These are phyloP conservation scores for Grammothele lineata DNA, from an alignment of 768 basidiomycete species.

Conservation along the genomic window DNA sequence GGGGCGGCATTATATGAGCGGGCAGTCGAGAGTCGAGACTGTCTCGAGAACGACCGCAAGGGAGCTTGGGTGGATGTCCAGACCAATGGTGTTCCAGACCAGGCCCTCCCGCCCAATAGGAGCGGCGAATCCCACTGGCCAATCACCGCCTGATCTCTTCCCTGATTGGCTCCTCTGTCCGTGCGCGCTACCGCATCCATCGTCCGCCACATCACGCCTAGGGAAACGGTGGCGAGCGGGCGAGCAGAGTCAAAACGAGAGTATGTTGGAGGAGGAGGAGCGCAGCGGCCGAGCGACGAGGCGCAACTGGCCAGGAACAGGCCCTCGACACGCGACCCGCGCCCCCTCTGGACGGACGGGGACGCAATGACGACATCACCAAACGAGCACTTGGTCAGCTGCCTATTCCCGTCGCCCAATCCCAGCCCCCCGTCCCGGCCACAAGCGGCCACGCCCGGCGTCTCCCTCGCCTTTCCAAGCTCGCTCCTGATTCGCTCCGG, in stretches of 20 bases:
- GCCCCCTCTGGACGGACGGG: too few species aligned
- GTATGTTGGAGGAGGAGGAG: too few species aligned
- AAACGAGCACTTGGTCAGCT: background rate
- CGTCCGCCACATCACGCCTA: background rate
- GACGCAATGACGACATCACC: constrained; percentile 8
- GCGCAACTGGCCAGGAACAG: background rate
- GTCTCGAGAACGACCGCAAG: constrained; percentile 19
- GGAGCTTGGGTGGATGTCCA: constrained; percentile 20
- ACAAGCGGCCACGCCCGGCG: constrained; percentile 1
- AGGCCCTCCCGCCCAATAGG: constrained; percentile 21
- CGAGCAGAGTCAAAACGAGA: background rate
- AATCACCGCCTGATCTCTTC: constrained; percentile 12
- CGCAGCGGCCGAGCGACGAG: background rate
- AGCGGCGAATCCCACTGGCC: constrained; percentile 11
- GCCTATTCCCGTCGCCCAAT: constrained; percentile 11
- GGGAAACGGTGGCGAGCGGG: background rate
- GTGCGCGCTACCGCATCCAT: background rate
- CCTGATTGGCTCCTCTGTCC: constrained; percentile 5
- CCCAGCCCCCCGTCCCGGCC: background rate
- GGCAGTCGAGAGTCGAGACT: constrained; percentile 24
- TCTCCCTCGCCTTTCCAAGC: background rate
- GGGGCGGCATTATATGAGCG: constrained; percentile 19
- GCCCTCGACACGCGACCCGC: constrained; percentile 1
- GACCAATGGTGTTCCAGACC: constrained; percentile 23
- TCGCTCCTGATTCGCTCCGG: constrained; percentile 9